Evolutionary conservation across 805 yeast species (phyloP).

Genomic region (Zygosaccharomyces kombuchaensis): DNA sequence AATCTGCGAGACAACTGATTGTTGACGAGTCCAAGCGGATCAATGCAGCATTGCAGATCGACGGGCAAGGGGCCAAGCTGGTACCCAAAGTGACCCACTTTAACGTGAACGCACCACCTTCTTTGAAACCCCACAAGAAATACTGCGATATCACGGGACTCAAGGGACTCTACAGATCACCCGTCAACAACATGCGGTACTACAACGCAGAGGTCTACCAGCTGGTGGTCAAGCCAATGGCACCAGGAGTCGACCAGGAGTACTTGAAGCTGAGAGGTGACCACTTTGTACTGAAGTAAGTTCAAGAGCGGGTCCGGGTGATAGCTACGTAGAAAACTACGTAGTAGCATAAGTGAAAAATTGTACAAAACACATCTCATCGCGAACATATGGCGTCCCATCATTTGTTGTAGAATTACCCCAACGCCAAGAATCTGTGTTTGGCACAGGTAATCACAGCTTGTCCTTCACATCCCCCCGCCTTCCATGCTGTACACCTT

Average conservation of each 20-base stretch:
- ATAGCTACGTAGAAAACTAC: slow-evolving; percentile 4
- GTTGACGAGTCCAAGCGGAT: slow-evolving; percentile 75
- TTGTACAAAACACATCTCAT: not conserved
- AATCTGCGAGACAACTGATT: slow-evolving; percentile 66
- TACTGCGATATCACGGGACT: slow-evolving; percentile 95
- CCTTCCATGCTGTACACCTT: slow-evolving; percentile 6
- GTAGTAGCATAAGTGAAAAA: not conserved
- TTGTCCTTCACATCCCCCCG: not conserved
- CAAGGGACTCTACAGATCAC: slow-evolving; percentile 69
- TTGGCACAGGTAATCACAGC: not conserved
- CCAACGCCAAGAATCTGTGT: not conserved
- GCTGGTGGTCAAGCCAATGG: slow-evolving; percentile 65
- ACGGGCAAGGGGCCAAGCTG: slow-evolving; percentile 20
- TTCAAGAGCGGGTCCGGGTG: slow-evolving; percentile 10
- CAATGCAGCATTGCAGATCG: slow-evolving; percentile 24
- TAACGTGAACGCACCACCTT: slow-evolving; percentile 80
- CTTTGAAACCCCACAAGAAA: slow-evolving; percentile 70
- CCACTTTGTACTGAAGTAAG: slow-evolving; percentile 72
- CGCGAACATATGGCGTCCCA: not conserved
- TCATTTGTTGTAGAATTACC: too few relatives aligned
- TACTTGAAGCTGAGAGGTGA: slow-evolving; percentile 84
- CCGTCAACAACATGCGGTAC: slow-evolving; percentile 69
- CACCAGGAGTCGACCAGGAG: slow-evolving; percentile 91
- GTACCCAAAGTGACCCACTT: slow-evolving; percentile 61
- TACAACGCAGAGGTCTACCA: slow-evolving; percentile 81